Evolutionary conservation across 2,329 filamentous ascomycete genomes (phyloP).

Genomic region (Chaetomium strumarium): DNA sequence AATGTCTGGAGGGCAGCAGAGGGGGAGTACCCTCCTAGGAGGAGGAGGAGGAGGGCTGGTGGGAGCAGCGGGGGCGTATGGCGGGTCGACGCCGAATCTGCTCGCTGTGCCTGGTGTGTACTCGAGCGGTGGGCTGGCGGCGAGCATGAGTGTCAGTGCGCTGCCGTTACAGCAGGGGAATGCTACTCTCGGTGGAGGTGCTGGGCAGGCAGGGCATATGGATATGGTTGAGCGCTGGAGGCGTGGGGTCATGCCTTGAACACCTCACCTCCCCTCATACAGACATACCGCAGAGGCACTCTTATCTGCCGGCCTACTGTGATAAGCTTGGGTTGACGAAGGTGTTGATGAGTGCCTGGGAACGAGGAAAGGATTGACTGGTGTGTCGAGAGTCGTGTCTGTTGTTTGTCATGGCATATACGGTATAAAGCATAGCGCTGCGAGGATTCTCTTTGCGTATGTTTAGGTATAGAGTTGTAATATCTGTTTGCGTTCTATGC

Average conservation of each 20-base stretch:
- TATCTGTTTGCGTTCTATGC: background rate
- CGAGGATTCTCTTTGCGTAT: background rate
- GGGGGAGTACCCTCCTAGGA: constrained; percentile 8
- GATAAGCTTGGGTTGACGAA: no score
- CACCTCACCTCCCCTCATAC: no score
- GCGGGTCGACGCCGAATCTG: constrained; percentile 14
- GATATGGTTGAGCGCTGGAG: constrained; percentile 33
- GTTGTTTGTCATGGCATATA: background rate
- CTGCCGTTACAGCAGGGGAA: background rate
- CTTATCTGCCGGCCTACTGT: no score
- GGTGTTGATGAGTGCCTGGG: background rate
- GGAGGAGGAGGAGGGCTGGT: no score
- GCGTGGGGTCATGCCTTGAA: constrained; percentile 27
- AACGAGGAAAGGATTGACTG: background rate
- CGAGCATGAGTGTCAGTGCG: background rate
- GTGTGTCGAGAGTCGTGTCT: background rate
- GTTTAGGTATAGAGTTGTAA: background rate
- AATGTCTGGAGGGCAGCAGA: constrained; percentile 14
- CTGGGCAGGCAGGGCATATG: constrained; percentile 22
- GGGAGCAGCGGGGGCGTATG: background rate
- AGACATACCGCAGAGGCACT: no score
- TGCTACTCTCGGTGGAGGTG: constrained; percentile 7
- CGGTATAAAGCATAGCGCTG: constrained; percentile 16
- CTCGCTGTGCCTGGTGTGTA: background rate
- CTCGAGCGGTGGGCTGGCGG: background rate